Conservation (phyloP, 306 rosid genomes). For the Citrullus mucosospermus region DNA sequence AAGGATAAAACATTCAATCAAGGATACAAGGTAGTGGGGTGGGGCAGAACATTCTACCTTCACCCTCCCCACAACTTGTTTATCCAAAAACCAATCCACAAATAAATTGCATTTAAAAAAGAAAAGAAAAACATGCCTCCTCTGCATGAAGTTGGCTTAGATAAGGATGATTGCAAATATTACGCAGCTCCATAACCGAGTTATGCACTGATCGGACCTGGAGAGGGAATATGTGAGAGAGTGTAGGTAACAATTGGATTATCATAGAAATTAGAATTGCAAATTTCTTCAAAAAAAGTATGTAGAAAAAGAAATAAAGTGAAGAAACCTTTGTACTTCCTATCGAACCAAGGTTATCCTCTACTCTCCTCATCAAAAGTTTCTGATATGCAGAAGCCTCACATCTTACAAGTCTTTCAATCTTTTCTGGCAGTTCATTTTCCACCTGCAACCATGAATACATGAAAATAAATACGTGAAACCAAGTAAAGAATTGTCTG, state of each 20-base stretch:
- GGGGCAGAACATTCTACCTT: conserved; percentile 1
- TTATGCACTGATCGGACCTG: conserved; percentile 95
- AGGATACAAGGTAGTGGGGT: neutral
- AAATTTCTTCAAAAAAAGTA: neutral
- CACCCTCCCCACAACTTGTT: conserved; percentile 11
- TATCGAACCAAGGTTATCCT: conserved; percentile 91
- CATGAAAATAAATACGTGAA: conserved; percentile 5
- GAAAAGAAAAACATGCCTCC: conserved; percentile 50
- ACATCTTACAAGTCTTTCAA: conserved; percentile 88
- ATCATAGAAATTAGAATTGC: neutral
- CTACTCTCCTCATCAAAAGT: conserved; percentile 97
- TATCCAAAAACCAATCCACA: neutral
- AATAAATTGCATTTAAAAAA: conserved; percentile 1
- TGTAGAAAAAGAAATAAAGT: conserved; percentile 7
- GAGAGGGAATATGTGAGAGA: conserved; percentile 11
- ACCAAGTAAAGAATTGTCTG: neutral
- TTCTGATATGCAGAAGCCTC: conserved; percentile 99
- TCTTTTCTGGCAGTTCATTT: conserved; percentile 90
- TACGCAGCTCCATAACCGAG: conserved; percentile 98
- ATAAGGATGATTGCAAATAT: conserved; percentile 98
- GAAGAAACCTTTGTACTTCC: conserved; percentile 57
- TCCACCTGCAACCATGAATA: conserved; percentile 51
- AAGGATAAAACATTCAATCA: neutral
- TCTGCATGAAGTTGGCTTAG: conserved; percentile 96
- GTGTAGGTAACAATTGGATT: neutral